A percentile compares a stretch with the other conserved stretches of the same genome.
These are phyloP conservation scores for Cyclotella sp. DNA, from an alignment of 108 stramenopile genomes.

Conservation along the genomic window DNA sequence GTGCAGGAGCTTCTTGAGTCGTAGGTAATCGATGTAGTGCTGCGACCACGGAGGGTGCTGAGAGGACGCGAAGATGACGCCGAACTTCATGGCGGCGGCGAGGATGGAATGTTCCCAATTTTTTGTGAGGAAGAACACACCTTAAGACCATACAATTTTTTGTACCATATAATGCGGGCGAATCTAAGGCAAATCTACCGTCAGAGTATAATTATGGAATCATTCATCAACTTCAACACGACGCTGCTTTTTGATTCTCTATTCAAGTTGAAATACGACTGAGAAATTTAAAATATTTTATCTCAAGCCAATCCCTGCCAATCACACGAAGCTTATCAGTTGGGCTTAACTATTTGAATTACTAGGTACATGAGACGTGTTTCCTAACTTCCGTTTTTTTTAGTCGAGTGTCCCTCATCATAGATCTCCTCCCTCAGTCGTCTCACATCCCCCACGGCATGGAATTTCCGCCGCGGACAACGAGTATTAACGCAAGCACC, in stretches of 20 bases:
- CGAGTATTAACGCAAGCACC: no score
- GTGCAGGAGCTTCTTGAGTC: constrained; percentile 55
- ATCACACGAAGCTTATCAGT: background rate
- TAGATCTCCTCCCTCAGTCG: background rate
- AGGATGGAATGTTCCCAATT: background rate
- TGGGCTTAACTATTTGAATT: background rate
- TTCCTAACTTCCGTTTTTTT: background rate
- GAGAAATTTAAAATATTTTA: no score
- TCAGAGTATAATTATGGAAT: no score
- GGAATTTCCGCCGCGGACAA: constrained; percentile 2
- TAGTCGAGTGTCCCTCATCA: background rate
- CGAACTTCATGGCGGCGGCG: constrained; percentile 57
- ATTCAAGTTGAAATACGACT: no score
- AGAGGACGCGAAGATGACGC: constrained; percentile 46
- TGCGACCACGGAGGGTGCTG: constrained; percentile 56
- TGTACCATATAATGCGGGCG: no score
- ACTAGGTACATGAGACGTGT: background rate
- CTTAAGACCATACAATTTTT: no score
- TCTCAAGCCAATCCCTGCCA: background rate
- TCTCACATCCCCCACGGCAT: background rate
- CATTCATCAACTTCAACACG: no score
- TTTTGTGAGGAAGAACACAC: no score
- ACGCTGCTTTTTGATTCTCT: no score
- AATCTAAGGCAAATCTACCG: no score
- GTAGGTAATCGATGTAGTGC: constrained; percentile 64